Conservation (phyloP, 2,329 filamentous ascomycete species). For the Colletotrichum liaoningense region DNA sequence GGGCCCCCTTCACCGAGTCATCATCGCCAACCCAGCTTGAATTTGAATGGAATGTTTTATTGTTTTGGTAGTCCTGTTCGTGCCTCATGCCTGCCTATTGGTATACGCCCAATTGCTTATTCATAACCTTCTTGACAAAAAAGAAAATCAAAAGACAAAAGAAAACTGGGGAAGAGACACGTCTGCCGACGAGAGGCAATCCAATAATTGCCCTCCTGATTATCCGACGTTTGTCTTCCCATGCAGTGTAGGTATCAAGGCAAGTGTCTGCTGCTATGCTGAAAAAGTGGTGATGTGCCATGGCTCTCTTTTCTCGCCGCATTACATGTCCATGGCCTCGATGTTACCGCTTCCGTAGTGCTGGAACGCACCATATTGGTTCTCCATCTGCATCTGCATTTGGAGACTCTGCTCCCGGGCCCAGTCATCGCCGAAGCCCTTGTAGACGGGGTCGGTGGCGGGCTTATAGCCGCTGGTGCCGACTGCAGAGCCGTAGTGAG, state of each 20-base stretch:
- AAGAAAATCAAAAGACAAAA: neutral
- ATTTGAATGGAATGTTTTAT: neutral
- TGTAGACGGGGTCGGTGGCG: constrained; percentile 78
- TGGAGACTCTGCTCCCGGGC: constrained; percentile 56
- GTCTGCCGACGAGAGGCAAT: neutral
- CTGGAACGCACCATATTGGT: constrained; percentile 74
- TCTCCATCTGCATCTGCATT: constrained; percentile 70
- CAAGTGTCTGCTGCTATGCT: constrained; percentile 25
- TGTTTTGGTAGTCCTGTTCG: constrained; percentile 15
- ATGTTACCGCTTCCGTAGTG: constrained; percentile 57
- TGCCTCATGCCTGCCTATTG: constrained; percentile 27
- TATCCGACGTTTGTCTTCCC: neutral
- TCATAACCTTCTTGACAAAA: constrained; percentile 19
- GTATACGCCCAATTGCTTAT: constrained; percentile 21
- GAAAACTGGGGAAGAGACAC: neutral
- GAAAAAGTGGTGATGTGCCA: neutral
- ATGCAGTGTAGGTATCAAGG: constrained; percentile 23
- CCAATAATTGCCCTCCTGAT: neutral
- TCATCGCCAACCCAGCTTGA: neutral
- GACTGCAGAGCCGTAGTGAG: constrained; percentile 54
- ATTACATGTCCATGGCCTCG: constrained; percentile 62
- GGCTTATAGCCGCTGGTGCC: constrained; percentile 41
- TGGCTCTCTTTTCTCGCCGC: constrained; percentile 35
- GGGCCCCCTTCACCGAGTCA: neutral
- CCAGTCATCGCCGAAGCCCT: constrained; percentile 46